These are phyloP conservation scores for Suillus alpinus DNA, from an alignment of 768 basidiomycete genomes.

Conservation along the genomic window DNA sequence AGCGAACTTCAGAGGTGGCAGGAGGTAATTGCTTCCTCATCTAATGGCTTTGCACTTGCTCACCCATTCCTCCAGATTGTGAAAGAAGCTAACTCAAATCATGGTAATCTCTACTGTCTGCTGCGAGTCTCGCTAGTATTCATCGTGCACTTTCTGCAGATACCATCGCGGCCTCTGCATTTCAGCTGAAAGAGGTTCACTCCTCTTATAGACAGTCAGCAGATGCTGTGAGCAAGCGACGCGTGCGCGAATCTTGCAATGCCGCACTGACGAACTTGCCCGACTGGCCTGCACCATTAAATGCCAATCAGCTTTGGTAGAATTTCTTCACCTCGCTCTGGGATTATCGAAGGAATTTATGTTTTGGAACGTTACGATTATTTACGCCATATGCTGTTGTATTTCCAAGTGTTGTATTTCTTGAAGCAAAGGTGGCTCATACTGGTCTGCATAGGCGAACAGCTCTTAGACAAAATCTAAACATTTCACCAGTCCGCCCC, in stretches of 20 bases:
- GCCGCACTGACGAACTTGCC: slow-evolving; percentile 70
- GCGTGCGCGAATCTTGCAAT: slow-evolving; percentile 77
- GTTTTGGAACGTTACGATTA: neutral
- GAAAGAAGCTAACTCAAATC: slow-evolving; percentile 53
- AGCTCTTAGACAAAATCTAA: neutral
- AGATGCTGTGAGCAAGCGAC: slow-evolving; percentile 66
- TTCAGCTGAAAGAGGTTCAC: slow-evolving; percentile 77
- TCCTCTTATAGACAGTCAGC: slow-evolving; percentile 70
- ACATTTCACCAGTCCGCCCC: neutral
- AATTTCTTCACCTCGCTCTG: neutral
- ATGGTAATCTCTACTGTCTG: slow-evolving; percentile 37
- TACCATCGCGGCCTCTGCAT: slow-evolving; percentile 63
- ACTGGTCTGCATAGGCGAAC: neutral
- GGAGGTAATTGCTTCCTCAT: slow-evolving; percentile 41
- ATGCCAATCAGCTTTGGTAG: slow-evolving; percentile 3
- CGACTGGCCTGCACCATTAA: slow-evolving; percentile 58
- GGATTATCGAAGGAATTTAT: neutral
- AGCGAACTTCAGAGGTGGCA: slow-evolving; percentile 57
- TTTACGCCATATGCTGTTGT: neutral
- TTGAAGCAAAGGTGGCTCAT: neutral
- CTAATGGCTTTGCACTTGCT: slow-evolving; percentile 5
- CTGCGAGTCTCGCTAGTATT: neutral
- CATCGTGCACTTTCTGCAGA: slow-evolving; percentile 11
- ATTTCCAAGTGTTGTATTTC: neutral
- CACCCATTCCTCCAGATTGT: slow-evolving; percentile 37